Percentiles rank a stretch among this genome's conserved stretches.
These are phyloP conservation scores for Eucalyptus pumila DNA, from an alignment of 345 rosid species.

Conservation along the genomic window DNA sequence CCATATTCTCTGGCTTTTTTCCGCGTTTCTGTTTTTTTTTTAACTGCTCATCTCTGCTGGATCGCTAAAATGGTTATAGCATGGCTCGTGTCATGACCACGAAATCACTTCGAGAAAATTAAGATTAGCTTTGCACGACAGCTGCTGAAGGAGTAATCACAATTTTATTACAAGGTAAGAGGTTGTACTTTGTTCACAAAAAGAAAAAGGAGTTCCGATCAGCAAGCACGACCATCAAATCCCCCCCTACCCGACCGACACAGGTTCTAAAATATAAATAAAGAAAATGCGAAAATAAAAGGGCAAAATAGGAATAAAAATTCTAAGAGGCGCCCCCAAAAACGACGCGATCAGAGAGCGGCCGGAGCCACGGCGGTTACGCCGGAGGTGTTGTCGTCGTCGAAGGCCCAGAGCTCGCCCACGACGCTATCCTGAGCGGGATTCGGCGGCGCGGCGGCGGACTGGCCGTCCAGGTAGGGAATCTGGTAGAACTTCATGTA, in stretches of 20 bases:
- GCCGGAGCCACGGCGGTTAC: background rate
- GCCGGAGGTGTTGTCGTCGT: slow-evolving; percentile 3
- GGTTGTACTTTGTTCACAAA: background rate
- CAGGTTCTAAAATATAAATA: background rate
- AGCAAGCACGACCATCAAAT: background rate
- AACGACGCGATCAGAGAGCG: background rate
- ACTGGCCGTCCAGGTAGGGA: slow-evolving; percentile 61
- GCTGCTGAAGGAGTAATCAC: background rate
- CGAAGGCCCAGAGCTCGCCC: slow-evolving; percentile 55
- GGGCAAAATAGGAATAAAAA: background rate
- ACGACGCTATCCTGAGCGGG: slow-evolving; percentile 33
- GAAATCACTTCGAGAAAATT: background rate
- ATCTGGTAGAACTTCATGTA: slow-evolving; percentile 70
- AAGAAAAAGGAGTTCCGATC: background rate
- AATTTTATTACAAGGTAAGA: background rate
- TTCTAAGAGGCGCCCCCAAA: background rate
- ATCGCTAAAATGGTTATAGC: background rate
- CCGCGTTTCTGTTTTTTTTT: background rate
- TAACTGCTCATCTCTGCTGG: background rate
- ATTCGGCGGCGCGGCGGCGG: slow-evolving; percentile 9
- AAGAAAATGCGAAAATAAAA: background rate
- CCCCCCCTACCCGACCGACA: background rate
- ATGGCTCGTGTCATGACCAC: background rate
- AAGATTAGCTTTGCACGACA: background rate
- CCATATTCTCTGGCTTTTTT: background rate